Evolutionary conservation across 106 monocot genomes (phyloP), one percentile per base, ranked within the genome.

Genomic region (Alisma plantagoaquatica): DNA sequence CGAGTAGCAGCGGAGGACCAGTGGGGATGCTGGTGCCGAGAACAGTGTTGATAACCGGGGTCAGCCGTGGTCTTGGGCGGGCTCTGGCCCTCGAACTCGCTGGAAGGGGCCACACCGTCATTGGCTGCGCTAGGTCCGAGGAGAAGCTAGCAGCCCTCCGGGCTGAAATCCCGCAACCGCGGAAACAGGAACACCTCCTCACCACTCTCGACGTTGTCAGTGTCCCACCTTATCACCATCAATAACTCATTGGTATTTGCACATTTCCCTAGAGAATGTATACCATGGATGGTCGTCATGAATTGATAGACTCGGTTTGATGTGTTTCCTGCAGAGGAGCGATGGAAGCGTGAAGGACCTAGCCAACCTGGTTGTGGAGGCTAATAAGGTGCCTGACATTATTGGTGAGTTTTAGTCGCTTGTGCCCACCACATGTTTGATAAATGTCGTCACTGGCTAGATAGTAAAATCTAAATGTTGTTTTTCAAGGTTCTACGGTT

Each of bases 21-120:
- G 29, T 28, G 26, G 27, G 27, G 29, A 48, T 51, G 31, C 35
- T 18, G n/a, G 20, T 33, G 29, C 46, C 56, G 31, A 87, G 68
- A 80, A 94, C 80, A 60, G 79, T 94, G 48, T 52, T 94, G 64
- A 77, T 94, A 18, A 94, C 94, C 1, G 94, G 94, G 20, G 94
- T 77, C 19, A 94, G 94, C 74, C 59, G 83, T 8, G 94, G 94
- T 16, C 75, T 88, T 3, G 94, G 94, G 12, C 61, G 80, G 6
- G 83, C 80, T 1, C 71, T 94, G 12, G 71, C 83, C 0, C 54
- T 93, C 23, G 93, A 93, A 60, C 46, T 94, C 31, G 83, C 87
- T 17, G 59, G 70, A 31, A 74, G 75, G 4, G 94, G 94, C 51
- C 87, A 94, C 75, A 45, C 73, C 41, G 54, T 94, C 60, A 41